These are phyloP conservation scores for Hypoxylon subgilvum DNA, from an alignment of 495 filamentous ascomycete genomes.

Conservation along the genomic window DNA sequence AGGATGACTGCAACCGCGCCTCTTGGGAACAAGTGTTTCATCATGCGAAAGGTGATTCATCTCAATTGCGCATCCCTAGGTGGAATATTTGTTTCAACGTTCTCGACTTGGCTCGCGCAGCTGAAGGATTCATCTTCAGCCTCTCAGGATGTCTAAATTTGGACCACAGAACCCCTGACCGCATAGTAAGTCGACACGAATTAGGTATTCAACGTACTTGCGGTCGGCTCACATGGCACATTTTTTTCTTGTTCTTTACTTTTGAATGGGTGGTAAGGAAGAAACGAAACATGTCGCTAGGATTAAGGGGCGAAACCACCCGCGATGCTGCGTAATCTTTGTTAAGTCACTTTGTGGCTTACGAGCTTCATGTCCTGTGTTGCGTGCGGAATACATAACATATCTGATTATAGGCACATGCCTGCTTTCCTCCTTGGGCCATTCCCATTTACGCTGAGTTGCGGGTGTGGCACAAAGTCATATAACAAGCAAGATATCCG, in stretches of 20 bases:
- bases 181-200: constrained; percentile 18
- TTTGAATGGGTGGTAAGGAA: no score
- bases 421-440: no score
- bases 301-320: background rate
- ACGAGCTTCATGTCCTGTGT: constrained; percentile 5
- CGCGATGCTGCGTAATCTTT: background rate
- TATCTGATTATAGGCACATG: no score
- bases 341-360: background rate
- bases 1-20: background rate
- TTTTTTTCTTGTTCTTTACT: no score
- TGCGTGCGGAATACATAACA: no score
- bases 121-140: constrained; percentile 20
- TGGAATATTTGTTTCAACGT: background rate
- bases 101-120: background rate
- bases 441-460: no score
- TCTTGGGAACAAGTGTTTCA: constrained; percentile 13
- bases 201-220: background rate
- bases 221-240: constrained; percentile 7
- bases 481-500: no score
- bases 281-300: constrained; percentile 3
- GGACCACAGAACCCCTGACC: constrained; percentile 8
- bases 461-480: no score
- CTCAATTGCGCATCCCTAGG: background rate
- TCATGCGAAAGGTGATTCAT: background rate
- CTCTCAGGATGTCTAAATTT: constrained; percentile 15